These are phyloP conservation scores for Trichoderma sp. DNA, from an alignment of 2,329 filamentous ascomycete genomes.

Conservation along the genomic window DNA sequence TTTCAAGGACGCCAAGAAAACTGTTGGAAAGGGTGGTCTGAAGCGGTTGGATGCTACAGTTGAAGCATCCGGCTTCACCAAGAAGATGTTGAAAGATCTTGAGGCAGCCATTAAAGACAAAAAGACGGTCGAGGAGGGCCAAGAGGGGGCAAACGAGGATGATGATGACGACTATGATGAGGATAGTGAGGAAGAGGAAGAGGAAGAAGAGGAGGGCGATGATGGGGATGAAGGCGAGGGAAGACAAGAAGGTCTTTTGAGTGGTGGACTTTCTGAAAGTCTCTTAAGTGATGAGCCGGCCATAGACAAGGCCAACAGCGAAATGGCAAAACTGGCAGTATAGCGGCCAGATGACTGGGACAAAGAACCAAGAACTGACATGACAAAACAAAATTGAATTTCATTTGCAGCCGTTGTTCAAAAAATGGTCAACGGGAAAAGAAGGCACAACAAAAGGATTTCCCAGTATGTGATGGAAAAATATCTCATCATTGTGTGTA, in stretches of 20 bases:
- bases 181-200: slow-evolving; percentile 32
- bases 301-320: slow-evolving; percentile 28
- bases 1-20: slow-evolving; percentile 80
- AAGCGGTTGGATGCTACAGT: slow-evolving; percentile 82
- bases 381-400: not conserved
- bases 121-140: slow-evolving; percentile 49
- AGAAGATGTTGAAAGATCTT: slow-evolving; percentile 93
- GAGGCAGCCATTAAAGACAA: slow-evolving; percentile 87
- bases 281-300: slow-evolving; percentile 2
- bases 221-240: slow-evolving; percentile 12
- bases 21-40: slow-evolving; percentile 63
- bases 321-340: slow-evolving; percentile 35
- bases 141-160: slow-evolving; percentile 31
- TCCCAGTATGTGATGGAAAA: not conserved
- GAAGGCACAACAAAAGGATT: not conserved
- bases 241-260: not conserved
- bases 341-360: slow-evolving; percentile 24
- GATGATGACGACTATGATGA: slow-evolving; percentile 35
- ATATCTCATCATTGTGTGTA: not conserved
- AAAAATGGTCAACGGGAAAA: not conserved
- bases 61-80: slow-evolving; percentile 91
- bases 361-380: not conserved
- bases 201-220: slow-evolving; percentile 25
- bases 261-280: not conserved
- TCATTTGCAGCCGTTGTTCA: not conserved